A percentile compares a stretch with the other conserved stretches of the same genome.
These are phyloP conservation scores for Rhodotorula sp. DNA, from an alignment of 1,284 basidiomycete genomes.

Conservation along the genomic window DNA sequence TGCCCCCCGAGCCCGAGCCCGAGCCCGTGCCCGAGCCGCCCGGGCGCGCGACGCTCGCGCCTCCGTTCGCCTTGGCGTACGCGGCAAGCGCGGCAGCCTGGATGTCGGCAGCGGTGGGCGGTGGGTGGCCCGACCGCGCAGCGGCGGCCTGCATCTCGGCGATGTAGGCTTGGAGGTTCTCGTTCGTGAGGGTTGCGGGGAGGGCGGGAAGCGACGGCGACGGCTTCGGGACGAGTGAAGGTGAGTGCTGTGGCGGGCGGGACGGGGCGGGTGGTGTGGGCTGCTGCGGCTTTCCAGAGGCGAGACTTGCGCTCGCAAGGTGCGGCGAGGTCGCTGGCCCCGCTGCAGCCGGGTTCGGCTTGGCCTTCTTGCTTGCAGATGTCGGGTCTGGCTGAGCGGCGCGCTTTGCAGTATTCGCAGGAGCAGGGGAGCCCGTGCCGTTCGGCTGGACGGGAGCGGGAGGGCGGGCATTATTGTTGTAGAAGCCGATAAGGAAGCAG, in stretches of 20 bases:
- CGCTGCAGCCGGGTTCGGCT: conserved; percentile 27
- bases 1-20: too few species aligned
- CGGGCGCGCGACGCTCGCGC: not conserved
- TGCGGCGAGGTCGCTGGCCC: not conserved
- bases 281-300: not conserved
- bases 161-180: conserved; percentile 31
- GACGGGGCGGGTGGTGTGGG: conserved; percentile 9
- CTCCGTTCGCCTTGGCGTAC: conserved; percentile 14
- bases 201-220: conserved; percentile 10
- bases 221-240: not conserved
- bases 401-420: conserved; percentile 12
- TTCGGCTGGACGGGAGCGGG: not conserved
- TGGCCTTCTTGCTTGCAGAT: conserved; percentile 20
- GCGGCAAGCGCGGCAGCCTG: conserved; percentile 27
- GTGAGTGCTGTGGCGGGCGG: not conserved
- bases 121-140: conserved; percentile 12
- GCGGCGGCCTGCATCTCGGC: conserved; percentile 26
- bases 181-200: conserved; percentile 10
- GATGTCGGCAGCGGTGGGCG: conserved; percentile 24
- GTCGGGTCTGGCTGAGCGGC: conserved; percentile 12
- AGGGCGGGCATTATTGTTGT: conserved; percentile 22
- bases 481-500: conserved; percentile 42
- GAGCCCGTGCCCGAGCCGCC: too few species aligned
- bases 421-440: not conserved
- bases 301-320: not conserved